phyloP scores from a whole-genome alignment of 176 grass and related monocot species.

The Saccharum officinarum region DNA sequence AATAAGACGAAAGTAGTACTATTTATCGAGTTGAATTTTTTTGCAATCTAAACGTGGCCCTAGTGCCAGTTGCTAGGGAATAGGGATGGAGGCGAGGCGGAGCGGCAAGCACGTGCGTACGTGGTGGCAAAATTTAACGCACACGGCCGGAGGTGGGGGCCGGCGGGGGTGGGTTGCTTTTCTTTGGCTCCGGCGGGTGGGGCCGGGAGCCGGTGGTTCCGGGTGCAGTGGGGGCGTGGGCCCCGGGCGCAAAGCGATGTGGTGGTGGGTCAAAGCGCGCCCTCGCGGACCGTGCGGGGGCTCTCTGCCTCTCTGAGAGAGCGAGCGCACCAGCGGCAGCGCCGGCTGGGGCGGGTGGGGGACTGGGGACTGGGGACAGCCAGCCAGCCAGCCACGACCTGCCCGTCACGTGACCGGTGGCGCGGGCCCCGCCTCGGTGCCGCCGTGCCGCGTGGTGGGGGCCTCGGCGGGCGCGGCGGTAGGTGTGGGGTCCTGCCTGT shows the following conservation, averaged over 20 bases:
- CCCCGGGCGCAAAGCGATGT: slow-evolving; percentile 12
- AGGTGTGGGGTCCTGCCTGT: neutral
- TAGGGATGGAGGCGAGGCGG: neutral
- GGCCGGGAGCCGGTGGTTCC: neutral
- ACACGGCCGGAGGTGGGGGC: slow-evolving; percentile 25
- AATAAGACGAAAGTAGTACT: too few species aligned
- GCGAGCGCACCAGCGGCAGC: neutral
- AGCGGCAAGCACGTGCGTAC: slow-evolving; percentile 38
- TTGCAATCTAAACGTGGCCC: too few species aligned
- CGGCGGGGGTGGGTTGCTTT: neutral
- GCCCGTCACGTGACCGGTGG: slow-evolving; percentile 32
- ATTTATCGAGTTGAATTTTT: too few species aligned
- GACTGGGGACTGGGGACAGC: neutral
- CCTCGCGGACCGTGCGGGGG: slow-evolving; percentile 31
- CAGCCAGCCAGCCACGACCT: neutral
- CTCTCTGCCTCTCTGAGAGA: neutral
- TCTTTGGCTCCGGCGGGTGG: neutral
- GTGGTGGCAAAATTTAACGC: slow-evolving; percentile 37
- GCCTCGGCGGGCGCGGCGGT: neutral
- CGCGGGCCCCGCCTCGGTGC: neutral
- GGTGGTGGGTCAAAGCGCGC: slow-evolving; percentile 41
- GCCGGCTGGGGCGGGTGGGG: neutral
- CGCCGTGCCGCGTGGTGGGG: slow-evolving; percentile 16
- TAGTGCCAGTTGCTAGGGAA: neutral
- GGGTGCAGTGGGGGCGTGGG: neutral